Conservation (phyloP, 2,329 filamentous ascomycete genomes). For the Pseudogymnoascus sp. region DNA sequence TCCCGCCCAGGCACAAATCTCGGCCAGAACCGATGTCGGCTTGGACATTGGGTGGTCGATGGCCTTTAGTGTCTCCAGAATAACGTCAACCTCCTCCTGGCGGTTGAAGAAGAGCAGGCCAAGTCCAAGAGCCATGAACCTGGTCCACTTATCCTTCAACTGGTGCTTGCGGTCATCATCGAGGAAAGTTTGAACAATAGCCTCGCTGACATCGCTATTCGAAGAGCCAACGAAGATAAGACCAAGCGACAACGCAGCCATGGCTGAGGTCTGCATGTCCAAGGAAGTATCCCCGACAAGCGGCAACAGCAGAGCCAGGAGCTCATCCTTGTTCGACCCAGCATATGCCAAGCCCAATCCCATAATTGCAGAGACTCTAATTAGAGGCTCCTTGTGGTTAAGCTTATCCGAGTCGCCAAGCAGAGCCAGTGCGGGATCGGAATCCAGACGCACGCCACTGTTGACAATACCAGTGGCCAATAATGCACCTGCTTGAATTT, state of each 20-base stretch:
- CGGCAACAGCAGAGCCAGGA: slow-evolving; percentile 78
- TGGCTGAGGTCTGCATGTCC: slow-evolving; percentile 92
- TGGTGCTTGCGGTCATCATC: slow-evolving; percentile 88
- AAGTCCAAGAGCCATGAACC: slow-evolving; percentile 90
- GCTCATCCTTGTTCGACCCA: slow-evolving; percentile 82
- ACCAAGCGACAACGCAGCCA: slow-evolving; percentile 87
- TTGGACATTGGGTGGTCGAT: slow-evolving; percentile 96
- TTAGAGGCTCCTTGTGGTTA: slow-evolving; percentile 66
- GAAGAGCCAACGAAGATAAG: slow-evolving; percentile 90
- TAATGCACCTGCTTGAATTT: slow-evolving; percentile 85
- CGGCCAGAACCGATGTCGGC: slow-evolving; percentile 87
- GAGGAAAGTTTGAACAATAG: slow-evolving; percentile 85
- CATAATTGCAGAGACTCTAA: slow-evolving; percentile 86
- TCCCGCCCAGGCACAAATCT: slow-evolving; percentile 96
- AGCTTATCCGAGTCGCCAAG: slow-evolving; percentile 75
- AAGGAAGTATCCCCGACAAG: slow-evolving; percentile 77
- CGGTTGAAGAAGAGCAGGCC: slow-evolving; percentile 92
- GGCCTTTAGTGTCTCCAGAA: slow-evolving; percentile 91
- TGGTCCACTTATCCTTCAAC: slow-evolving; percentile 95
- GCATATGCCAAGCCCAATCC: slow-evolving; percentile 91
- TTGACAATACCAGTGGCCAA: slow-evolving; percentile 95
- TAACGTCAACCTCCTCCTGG: slow-evolving; percentile 98
- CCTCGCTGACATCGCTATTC: slow-evolving; percentile 82
- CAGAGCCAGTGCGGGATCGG: slow-evolving; percentile 82
- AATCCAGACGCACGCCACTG: slow-evolving; percentile 81